These are phyloP conservation scores for Tetratostichococcus sp. DNA, from an alignment of 139 green algal species.

Conservation along the genomic window DNA sequence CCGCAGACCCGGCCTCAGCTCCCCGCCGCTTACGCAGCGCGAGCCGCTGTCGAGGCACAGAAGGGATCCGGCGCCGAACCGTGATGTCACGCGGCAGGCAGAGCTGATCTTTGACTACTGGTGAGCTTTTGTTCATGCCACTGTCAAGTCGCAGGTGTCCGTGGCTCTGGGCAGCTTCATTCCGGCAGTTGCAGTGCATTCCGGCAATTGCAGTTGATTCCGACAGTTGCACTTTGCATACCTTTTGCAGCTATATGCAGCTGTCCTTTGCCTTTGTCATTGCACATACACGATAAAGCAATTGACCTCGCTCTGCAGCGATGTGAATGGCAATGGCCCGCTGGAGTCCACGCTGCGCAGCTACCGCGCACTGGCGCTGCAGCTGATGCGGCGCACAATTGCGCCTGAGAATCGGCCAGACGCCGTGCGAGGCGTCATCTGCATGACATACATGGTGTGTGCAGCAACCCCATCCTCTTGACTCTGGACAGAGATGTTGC, in stretches of 20 bases:
- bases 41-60: neutral
- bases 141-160: too few species aligned
- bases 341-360: constrained; percentile 1
- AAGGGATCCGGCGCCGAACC: neutral
- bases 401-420: constrained; percentile 10
- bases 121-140: neutral
- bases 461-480: too few species aligned
- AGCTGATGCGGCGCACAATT: constrained; percentile 9
- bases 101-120: neutral
- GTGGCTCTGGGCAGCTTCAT: too few species aligned
- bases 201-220: too few species aligned
- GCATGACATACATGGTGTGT: constrained; percentile 9
- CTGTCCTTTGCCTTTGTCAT: too few species aligned
- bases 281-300: too few species aligned
- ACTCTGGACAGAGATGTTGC: too few species aligned
- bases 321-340: neutral
- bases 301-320: too few species aligned
- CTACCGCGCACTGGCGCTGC: constrained; percentile 8
- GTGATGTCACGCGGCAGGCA: neutral
- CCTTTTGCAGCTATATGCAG: too few species aligned
- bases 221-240: too few species aligned
- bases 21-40: neutral
- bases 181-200: too few species aligned
- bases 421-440: constrained; percentile 6
- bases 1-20: neutral